These are phyloP conservation scores for Vitis hybrid DNA, from an alignment of 177 flowering plant genomes.

Conservation along the genomic window DNA sequence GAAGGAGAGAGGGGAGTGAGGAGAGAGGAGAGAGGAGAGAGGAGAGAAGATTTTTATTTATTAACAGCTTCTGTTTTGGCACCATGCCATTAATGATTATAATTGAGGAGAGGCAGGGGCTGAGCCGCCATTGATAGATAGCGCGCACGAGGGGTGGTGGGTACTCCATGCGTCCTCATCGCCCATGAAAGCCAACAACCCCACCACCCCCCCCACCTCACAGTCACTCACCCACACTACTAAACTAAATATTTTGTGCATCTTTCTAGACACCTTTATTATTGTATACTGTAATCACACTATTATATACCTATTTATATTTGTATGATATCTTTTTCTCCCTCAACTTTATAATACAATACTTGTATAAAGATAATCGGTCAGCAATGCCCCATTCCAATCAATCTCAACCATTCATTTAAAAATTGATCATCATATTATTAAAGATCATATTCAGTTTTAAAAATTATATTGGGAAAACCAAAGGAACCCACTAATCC, in stretches of 20 bases:
- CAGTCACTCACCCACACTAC: no score
- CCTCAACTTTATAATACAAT: slow-evolving; percentile 1
- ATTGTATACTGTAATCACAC: not conserved
- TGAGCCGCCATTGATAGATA: slow-evolving; percentile 47
- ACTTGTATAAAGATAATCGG: no score
- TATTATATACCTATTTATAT: not conserved
- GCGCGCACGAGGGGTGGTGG: slow-evolving; percentile 59
- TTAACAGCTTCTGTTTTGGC: slow-evolving; percentile 35
- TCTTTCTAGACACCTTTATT: no score
- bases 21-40: slow-evolving; percentile 1
- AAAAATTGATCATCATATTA: no score
- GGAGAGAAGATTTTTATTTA: not conserved
- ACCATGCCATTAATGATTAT: slow-evolving; percentile 63
- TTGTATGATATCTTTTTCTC: not conserved
- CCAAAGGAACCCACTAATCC: no score
- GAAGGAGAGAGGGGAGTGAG: slow-evolving; percentile 1
- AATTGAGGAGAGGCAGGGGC: slow-evolving; percentile 28
- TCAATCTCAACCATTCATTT: no score
- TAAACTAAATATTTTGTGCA: no score
- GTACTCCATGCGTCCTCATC: slow-evolving; percentile 34
- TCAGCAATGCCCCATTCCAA: no score
- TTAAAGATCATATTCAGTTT: no score
- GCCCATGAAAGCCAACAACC: slow-evolving; percentile 6
- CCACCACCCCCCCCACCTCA: not conserved
- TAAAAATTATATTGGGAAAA: no score